Base-by-base conservation (phyloP, 495 filamentous ascomycete species). In the Hypoxylon cercidicola region DNA sequence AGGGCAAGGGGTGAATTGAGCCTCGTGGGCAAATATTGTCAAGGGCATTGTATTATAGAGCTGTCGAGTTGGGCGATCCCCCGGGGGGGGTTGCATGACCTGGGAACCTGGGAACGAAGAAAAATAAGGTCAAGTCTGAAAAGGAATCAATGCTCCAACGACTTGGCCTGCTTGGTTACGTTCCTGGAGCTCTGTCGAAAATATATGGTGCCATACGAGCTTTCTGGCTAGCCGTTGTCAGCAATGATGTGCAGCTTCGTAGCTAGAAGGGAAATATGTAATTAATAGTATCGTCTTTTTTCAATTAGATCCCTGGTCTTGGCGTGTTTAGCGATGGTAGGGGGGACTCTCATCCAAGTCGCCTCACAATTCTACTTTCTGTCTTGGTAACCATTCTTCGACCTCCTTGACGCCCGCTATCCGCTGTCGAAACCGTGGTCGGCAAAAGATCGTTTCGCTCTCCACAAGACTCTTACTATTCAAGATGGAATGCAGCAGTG, bases 31-130 rank as follows among this genome's bases (percentile, higher is more conserved):
- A 64, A 52, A 62, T 72, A 67, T 72, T 63, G 59, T 59, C 69
- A 69, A 70, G 71, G 69, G 53, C 54, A 45, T 51, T 67, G 71
- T 68, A 72, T 67, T 72, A 71, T 69, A 69, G 62, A 66, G 62
- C 60, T 74, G 55, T 59, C 60, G 58, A 69, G 60, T 65, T 68
- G 10, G 61, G 56, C 43, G 66, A 66, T 61, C 55, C 39, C 39
- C 49, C n/a, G n/a, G 47, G 55, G 59, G 49, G 41, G 55, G 65
- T 55, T 69, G 66, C 66, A 69, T 69, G 55, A 65, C 61, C 25
- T 69, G 66, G 66, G 66, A 69, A 2, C 30, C 46, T 48, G 37
- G 40, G 45, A 49, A 5, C 23, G 52, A 56, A 52, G 37, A 11
- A 32, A 32, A 32, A 4, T 9, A 32, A 37, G 47, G 46, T 23